Evolutionary conservation across 1,139 yeast species (phyloP).

Genomic region (Diutina pseudorugosa): DNA sequence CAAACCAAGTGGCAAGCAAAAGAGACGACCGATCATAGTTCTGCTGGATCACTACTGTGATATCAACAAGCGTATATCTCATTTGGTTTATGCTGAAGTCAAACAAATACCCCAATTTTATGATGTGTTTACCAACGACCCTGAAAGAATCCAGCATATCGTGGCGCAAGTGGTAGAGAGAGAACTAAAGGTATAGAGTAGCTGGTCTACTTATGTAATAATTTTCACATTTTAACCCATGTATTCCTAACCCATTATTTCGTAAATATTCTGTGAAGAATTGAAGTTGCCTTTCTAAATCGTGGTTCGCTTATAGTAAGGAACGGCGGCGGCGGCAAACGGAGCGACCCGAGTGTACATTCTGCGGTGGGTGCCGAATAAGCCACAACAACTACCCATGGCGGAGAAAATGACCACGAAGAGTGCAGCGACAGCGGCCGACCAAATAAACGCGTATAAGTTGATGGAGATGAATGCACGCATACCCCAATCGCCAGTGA

Average conservation of each 20-base stretch:
- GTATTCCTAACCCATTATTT: neutral
- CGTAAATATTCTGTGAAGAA: neutral
- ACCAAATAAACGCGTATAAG: constrained; percentile 23
- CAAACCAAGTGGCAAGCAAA: constrained; percentile 10
- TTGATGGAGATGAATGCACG: constrained; percentile 26
- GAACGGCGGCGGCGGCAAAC: neutral
- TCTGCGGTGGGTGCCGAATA: constrained; percentile 1
- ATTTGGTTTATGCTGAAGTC: constrained; percentile 27
- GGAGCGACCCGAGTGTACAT: neutral
- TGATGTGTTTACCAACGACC: constrained; percentile 11
- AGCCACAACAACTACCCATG: neutral
- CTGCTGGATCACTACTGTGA: constrained; percentile 22
- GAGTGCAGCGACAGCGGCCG: neutral
- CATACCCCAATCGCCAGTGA: constrained; percentile 20
- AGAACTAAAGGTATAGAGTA: neutral
- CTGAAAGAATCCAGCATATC: neutral
- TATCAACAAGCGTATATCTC: constrained; percentile 27
- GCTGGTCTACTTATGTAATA: neutral
- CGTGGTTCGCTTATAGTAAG: neutral
- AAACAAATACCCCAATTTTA: constrained; percentile 6
- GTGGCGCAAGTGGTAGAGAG: neutral
- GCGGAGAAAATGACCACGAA: neutral
- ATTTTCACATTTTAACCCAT: neutral
- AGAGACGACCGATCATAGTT: constrained; percentile 8
- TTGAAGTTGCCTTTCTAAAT: neutral